Base-by-base conservation (phyloP, 2,329 filamentous ascomycete genomes). In the Xylaria sp. region DNA sequence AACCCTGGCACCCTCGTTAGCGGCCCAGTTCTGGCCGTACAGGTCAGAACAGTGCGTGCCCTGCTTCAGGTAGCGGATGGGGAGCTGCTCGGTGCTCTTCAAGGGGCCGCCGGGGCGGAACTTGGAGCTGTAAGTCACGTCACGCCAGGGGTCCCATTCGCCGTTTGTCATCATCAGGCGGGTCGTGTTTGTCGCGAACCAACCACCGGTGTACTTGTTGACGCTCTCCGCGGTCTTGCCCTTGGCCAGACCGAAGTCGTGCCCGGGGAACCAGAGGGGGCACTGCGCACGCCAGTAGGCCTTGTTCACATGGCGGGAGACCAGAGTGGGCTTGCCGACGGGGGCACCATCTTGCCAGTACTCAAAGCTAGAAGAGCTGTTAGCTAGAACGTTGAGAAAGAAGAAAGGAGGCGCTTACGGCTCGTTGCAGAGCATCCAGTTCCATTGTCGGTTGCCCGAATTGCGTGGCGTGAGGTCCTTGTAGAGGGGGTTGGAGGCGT, bases 341-440 rank as follows among this genome's bases (percentile, higher is more conserved):
- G 83, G 83, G 0, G 83, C 81, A 15, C 80, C 81, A 65, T 79
- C 77, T 62, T 77, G 74, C 74, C 76, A 78, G 66, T 70, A 78
- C 62, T 74, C 75, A 46, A 80, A 75, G 49, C 62, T 64, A 11
- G 8, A 5, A 43, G 8, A 27, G n/a, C n/a, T n/a, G 52, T 60
- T 10, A 61, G 47, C 15, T 13, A 44, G 9, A 17, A 38, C 11
- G 44, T 31, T 10, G 9, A 2, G 7, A 21, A 9, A 13, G 7
- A 27, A 10, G 9, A 7, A 43, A 23, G 11, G 8, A 2, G 17
- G 27, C 4, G 52, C 62, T 54, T 52, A 64, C 48, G 78, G 77
- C 61, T 79, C 76, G 71, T 86, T 85, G 75, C 84, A 86, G 5
- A 80, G 75, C 71, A 86, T 78, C 83, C 83, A 86, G 13, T 76